Evolutionary conservation across 2,329 filamentous ascomycete genomes (phyloP), one percentile per base, ranked within the genome.

Genomic region (Phialophora verrucosa): DNA sequence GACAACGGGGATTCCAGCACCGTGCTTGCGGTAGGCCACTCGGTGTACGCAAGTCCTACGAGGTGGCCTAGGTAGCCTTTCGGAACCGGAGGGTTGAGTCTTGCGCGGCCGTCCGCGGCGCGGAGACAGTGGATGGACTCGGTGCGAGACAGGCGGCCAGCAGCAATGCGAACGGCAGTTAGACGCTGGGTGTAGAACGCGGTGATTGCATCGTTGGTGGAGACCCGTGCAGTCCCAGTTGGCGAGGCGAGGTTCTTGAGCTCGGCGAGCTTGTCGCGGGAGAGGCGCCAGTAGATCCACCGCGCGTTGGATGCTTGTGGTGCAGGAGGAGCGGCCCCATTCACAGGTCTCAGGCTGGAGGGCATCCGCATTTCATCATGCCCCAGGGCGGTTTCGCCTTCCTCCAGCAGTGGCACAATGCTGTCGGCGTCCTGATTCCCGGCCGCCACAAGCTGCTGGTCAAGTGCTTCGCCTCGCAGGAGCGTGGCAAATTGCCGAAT

Each of bases 401-500:
- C 32, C 56, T 60, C 54, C 11, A 64, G 32, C 31, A 50, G 20
- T 12, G 62, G 62, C 7, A 64, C 62, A 59, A 64, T 59, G 14
- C 31, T 44, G 27, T 63, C 59, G 44, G 60, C 47, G 20, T 58
- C 60, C n/a, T 54, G 64, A 29, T 66, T 63, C 11, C 56, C 60
- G 17, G 7, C 54, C 5, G 59, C 53, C 20, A 66, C 38, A 3
- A 61, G 29, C 38, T 44, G 17, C 8, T 53, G 59, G 51, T 62
- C 60, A n/a, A 63, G 54, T 31, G 42, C 56, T 27, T 63, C 53
- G 12, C 58, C 58, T 7, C 59, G 38, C 29, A 42, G 17, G 14
- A 59, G 49, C 7, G 51, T 31, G 11, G 64, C 60, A n/a, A 66
- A 66, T 11, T 58, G 53, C n/a, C 47, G 38, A 27, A 66, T 63